phyloP scores from a whole-genome alignment of 2,329 filamentous ascomycete genomes.

The Bipolaris oryzae region DNA sequence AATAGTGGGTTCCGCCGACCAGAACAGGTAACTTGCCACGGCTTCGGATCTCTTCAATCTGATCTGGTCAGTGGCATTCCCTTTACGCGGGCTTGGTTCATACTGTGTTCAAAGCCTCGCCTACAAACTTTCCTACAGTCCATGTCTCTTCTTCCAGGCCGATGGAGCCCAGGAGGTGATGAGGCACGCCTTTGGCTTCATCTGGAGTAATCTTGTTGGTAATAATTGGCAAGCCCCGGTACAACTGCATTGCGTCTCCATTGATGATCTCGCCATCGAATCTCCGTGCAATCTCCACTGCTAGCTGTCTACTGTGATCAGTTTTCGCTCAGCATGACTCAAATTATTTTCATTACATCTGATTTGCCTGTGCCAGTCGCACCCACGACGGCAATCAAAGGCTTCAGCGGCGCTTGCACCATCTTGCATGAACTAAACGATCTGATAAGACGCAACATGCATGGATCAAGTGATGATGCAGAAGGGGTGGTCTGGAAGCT shows the following conservation, averaged over 20 bases:
- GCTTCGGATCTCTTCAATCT: conserved; percentile 76
- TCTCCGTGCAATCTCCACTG: conserved; percentile 80
- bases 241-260: conserved; percentile 97
- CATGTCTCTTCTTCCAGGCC: conserved; percentile 78
- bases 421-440: conserved; percentile 29
- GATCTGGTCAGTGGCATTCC: conserved; percentile 1
- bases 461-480: conserved; percentile 1
- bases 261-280: conserved; percentile 97
- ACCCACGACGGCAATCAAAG: conserved; percentile 81
- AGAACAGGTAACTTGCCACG: conserved; percentile 85
- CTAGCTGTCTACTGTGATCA: conserved; percentile 67
- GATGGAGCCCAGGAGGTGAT: conserved; percentile 86
- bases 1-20: conserved; percentile 95
- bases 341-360: conserved; percentile 63
- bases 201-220: conserved; percentile 85
- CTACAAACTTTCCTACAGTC: conserved; percentile 79
- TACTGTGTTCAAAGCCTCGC: conserved; percentile 65
- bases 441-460: conserved; percentile 35
- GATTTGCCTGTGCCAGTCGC: conserved; percentile 95
- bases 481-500: not conserved
- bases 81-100: not conserved
- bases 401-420: conserved; percentile 46
- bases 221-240: conserved; percentile 87
- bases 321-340: conserved; percentile 14
- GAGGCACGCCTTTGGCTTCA: conserved; percentile 80